Percentiles rank a stretch among this genome's conserved stretches.
Conservation (phyloP, 2,329 filamentous ascomycete species). For the Colletotrichum tabaci region DNA sequence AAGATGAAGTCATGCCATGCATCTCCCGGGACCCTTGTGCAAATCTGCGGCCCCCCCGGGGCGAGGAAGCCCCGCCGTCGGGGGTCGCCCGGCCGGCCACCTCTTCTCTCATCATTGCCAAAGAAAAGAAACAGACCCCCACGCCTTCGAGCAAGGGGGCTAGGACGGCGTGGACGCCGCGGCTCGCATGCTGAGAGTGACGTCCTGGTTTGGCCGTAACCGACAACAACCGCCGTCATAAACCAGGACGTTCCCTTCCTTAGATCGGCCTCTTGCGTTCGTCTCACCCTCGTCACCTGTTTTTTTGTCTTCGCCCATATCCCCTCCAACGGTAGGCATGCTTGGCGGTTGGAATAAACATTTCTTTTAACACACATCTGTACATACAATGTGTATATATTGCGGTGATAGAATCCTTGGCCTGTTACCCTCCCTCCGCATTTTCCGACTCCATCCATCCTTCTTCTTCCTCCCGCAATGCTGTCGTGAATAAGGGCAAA, state of each 20-base stretch:
- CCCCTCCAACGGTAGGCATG: not conserved
- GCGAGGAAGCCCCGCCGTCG: not conserved
- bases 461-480: slow-evolving; percentile 21
- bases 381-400: not conserved
- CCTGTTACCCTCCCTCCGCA: not conserved
- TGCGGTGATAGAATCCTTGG: slow-evolving; percentile 12
- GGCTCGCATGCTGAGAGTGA: not conserved
- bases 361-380: not conserved
- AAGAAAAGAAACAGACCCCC: not conserved
- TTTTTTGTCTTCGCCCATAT: no score
- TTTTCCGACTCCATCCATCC: slow-evolving; percentile 5
- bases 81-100: slow-evolving; percentile 1
- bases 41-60: slow-evolving; percentile 23
- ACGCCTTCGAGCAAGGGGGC: slow-evolving; percentile 20
- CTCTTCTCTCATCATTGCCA: not conserved
- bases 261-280: not conserved
- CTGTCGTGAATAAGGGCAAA: slow-evolving; percentile 26
- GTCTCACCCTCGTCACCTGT: not conserved
- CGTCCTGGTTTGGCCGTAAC: not conserved
- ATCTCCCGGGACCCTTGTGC: slow-evolving; percentile 31
- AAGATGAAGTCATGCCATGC: slow-evolving; percentile 39
- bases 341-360: not conserved
- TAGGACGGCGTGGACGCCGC: not conserved
- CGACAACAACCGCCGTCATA: slow-evolving; percentile 11
- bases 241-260: slow-evolving; percentile 3